Evolutionary conservation across 805 yeast genomes (phyloP), one percentile per base, ranked within the genome.

Genomic region (Aciculoconidium aculeatum): DNA sequence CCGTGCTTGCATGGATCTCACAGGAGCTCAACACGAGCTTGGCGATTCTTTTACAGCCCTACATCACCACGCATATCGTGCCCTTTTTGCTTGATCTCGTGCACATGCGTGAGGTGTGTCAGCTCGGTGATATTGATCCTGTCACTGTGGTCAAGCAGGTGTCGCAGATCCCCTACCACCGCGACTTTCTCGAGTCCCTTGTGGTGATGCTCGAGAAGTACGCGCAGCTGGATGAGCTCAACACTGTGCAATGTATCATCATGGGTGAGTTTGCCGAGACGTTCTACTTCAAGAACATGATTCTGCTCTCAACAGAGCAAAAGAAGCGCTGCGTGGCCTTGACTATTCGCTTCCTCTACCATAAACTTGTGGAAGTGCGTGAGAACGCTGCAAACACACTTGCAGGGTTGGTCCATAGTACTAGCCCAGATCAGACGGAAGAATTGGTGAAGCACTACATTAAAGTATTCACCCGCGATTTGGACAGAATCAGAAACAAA

Each of bases 41-140:
- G 23, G 74, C 80, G 1, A 48, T 65, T 0, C 57, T 75, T 6
- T 51, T 81, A 22, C 67, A 73, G 24, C 75, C 75, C 3, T 68
- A 72, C 31, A 54, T 80, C 21, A 56, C 40, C 10, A 30, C 41
- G 5, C 59, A 71, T 30, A 65, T 87, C 16, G 53, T 85, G 1
- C 95, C 95, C 15, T 77, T 83, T 37, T 58, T 86, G 33, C 61
- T 84, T 45, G 61, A 69, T 11, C 56, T 86, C 26, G 72, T 77
- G 29, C 70, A 67, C 25, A 70, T 82, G 63, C 77, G 84, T 36
- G 96, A 90, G 37, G 84, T 84, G 9, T 82, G 94, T 41, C 84
- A 81, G 40, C 53, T 82, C 33, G 79, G 80, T 0, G 69, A 68
- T 17, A 53, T 82, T 7, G 65, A 67, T 21, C 82, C 90, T 0